These are phyloP conservation scores for Saturnispora quitensis DNA, from an alignment of 805 yeast genomes.

Conservation along the genomic window DNA sequence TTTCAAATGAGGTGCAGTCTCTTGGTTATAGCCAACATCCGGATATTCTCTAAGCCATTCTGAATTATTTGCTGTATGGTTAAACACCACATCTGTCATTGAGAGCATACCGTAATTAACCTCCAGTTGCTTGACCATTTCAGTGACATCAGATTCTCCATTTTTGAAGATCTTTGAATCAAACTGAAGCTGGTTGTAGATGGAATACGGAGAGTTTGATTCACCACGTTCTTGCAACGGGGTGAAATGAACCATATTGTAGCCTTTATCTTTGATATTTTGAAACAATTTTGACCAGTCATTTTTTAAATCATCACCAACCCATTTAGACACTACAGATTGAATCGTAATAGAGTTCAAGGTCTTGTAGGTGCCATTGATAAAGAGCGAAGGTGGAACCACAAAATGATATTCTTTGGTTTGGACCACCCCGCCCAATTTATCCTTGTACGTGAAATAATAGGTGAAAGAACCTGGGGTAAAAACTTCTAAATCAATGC, in stretches of 20 bases:
- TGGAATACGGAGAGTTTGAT: constrained; percentile 89
- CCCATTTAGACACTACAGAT: constrained; percentile 85
- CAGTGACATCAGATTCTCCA: constrained; percentile 43
- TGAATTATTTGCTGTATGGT: constrained; percentile 91
- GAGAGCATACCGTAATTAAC: constrained; percentile 55
- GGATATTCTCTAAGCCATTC: constrained; percentile 80
- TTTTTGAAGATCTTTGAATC: constrained; percentile 57
- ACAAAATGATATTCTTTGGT: constrained; percentile 52
- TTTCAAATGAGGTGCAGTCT: constrained; percentile 81
- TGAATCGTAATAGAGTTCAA: constrained; percentile 75
- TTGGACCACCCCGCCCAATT: constrained; percentile 21
- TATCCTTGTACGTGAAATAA: constrained; percentile 48
- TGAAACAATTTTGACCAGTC: constrained; percentile 63
- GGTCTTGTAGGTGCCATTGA: constrained; percentile 50
- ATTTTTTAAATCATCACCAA: constrained; percentile 46
- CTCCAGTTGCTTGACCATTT: constrained; percentile 42
- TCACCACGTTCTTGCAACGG: constrained; percentile 87
- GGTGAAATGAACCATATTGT: constrained; percentile 94
- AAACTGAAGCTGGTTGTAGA: constrained; percentile 72
- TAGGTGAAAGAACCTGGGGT: constrained; percentile 76
- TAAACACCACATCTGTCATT: constrained; percentile 86
- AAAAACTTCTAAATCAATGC: constrained; percentile 51
- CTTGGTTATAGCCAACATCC: constrained; percentile 77
- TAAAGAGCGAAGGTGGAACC: constrained; percentile 65
- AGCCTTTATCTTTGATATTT: constrained; percentile 62